Evolutionary conservation across 306 rosid species (phyloP), one percentile per base, ranked within the genome.

Genomic region (Inga leiocalycina): DNA sequence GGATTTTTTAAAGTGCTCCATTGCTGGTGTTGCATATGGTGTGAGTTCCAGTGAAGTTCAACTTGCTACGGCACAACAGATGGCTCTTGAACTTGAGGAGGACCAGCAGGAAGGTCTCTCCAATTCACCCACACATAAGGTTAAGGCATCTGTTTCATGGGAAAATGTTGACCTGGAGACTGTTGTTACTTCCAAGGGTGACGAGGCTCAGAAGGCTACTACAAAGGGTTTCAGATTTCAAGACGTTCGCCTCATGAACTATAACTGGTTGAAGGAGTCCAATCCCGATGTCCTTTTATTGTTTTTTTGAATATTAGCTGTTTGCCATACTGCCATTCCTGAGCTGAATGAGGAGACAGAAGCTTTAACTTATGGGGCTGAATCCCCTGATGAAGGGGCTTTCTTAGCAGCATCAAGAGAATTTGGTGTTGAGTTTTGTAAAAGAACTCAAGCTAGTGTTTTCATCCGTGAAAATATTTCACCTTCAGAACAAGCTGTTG

Each of bases 311-410:
- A 94, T 96, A 81, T 87, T 96, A 86, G 92, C 91, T 66, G 90
- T 96, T 86, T 96, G 99, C 84, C 99, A 96, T 80, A 96, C 95
- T 56, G 99, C 99, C 49, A 90, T 97, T 88, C 98, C 98, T 2
- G 99, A 97, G 89, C 82, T 70, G 68, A 92, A 90, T 80, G 97
- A 89, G 83, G 98, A 88, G 88, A 92, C 88, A 69, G 94, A 89
- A 76, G 78, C 8, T 70, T 88, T 76, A 80, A 90, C 99, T 15
- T 97, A 94, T 56, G 99, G 94, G 86, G 99, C 97, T 5, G 99
- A 97, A 86, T 97, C 99, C 85, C 99, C 99, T 2, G 99, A 97
- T 79, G 99, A 97, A 92, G n/a, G 91, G 35, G 97, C 99, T 84
- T 97, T 97, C 88, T 97, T 97, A 81, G 93, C 91, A 79, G 99